Evolutionary conservation across 2,329 filamentous ascomycete species (phyloP).

Genomic region (Phyllosticta citribraziliensis): DNA sequence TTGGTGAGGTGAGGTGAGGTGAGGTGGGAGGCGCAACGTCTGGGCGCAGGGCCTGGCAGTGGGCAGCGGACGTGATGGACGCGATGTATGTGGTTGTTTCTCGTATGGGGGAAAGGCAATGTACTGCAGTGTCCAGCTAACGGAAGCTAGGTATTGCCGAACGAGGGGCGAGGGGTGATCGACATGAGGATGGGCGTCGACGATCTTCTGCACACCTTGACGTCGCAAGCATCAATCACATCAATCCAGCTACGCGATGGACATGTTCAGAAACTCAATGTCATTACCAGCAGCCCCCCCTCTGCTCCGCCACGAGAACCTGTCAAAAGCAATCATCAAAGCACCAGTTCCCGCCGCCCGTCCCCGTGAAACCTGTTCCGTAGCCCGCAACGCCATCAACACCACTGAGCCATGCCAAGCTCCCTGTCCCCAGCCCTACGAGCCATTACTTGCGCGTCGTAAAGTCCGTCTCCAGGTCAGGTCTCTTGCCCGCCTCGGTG

Average conservation of each 20-base stretch:
- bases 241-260: too few species aligned
- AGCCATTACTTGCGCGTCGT: slow-evolving; percentile 51
- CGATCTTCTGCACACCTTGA: background rate
- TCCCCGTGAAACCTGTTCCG: background rate
- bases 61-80: background rate
- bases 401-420: background rate
- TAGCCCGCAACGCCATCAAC: background rate
- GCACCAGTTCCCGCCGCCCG: background rate
- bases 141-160: background rate
- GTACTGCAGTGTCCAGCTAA: background rate
- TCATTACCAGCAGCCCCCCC: background rate
- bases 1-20: background rate
- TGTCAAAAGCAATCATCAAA: background rate
- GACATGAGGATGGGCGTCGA: background rate
- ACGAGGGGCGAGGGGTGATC: background rate
- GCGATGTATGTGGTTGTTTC: background rate
- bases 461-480: slow-evolving; percentile 72
- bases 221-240: background rate
- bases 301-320: too few species aligned
- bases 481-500: slow-evolving; percentile 46
- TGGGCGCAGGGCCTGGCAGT: background rate
- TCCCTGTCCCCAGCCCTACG: background rate
- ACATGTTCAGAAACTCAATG: background rate
- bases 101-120: background rate
- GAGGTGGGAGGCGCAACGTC: background rate